Evolutionary conservation across 352 stramenopile species (phyloP).

Genomic region (Saprolegnia diclina): DNA sequence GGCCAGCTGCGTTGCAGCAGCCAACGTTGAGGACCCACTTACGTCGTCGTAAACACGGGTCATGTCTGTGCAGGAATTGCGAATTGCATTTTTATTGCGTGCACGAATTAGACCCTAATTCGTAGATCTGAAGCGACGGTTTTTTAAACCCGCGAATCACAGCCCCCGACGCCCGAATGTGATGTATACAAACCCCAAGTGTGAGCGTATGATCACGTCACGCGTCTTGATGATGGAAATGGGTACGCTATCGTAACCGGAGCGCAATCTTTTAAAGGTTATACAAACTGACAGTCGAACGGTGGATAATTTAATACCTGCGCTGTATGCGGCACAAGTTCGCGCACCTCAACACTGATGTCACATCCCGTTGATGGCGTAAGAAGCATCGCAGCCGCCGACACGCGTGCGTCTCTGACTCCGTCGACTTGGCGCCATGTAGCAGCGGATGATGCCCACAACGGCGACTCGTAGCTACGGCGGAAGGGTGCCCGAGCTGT

Average conservation of each 20-base stretch:
- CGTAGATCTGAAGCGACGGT: no score
- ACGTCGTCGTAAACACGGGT: background rate
- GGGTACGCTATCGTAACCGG: background rate
- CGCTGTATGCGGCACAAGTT: background rate
- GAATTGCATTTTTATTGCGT: no score
- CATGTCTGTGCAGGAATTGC: background rate
- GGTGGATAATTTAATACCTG: background rate
- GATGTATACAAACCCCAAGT: no score
- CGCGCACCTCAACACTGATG: background rate
- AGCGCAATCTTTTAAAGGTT: background rate
- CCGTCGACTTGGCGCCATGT: no score
- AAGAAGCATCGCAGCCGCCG: background rate
- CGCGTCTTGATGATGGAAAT: background rate
- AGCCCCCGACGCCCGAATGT: no score
- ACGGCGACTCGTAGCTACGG: no score
- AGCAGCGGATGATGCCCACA: no score
- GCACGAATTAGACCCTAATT: no score
- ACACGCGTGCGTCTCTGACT: no score
- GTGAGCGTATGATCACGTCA: background rate
- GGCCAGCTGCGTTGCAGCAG: background rate
- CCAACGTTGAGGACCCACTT: background rate
- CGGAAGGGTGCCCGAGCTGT: no score
- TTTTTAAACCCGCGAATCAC: no score
- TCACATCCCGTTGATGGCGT: background rate
- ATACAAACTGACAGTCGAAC: background rate